phyloP scores from a whole-genome alignment of 495 filamentous ascomycete species.

The Daldinia caldariorum region DNA sequence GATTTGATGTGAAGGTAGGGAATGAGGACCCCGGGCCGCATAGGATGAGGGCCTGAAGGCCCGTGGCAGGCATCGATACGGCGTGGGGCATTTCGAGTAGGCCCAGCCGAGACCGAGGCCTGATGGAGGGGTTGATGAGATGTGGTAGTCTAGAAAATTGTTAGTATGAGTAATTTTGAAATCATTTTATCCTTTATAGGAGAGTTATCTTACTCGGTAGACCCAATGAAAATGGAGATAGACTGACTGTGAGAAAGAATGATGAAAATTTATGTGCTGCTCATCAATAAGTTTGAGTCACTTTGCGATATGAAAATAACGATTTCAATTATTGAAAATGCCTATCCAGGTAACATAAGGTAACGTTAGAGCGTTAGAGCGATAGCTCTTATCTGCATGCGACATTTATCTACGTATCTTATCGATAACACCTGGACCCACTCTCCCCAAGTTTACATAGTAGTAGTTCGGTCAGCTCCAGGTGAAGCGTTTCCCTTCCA shows the following conservation, averaged over 20 bases:
- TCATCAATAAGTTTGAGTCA: slow-evolving; percentile 23
- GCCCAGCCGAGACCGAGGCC: slow-evolving; percentile 13
- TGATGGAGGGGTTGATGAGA: slow-evolving; percentile 36
- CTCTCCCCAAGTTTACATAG: neutral
- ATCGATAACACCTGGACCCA: neutral
- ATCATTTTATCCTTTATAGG: neutral
- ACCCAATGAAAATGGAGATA: neutral
- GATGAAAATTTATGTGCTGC: slow-evolving; percentile 3
- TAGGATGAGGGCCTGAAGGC: slow-evolving; percentile 92
- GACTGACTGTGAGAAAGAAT: neutral
- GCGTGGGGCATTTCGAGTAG: slow-evolving; percentile 70
- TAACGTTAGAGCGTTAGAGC: neutral
- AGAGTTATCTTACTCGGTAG: neutral
- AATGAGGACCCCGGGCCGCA: slow-evolving; percentile 92
- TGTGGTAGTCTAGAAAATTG: neutral
- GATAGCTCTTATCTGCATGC: slow-evolving; percentile 9
- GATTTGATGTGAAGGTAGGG: slow-evolving; percentile 88
- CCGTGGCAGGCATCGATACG: slow-evolving; percentile 72
- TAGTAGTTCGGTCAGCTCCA: too few species aligned
- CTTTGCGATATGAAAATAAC: slow-evolving; percentile 11
- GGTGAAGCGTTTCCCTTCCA: slow-evolving; percentile 40
- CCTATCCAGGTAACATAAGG: too few species aligned
- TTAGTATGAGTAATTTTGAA: neutral
- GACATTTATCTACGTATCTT: slow-evolving; percentile 9
- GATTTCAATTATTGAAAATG: slow-evolving; percentile 5